Evolutionary conservation across 1,284 basidiomycete species (phyloP), one percentile per base, ranked within the genome.

Genomic region (Ustilago crameri): DNA sequence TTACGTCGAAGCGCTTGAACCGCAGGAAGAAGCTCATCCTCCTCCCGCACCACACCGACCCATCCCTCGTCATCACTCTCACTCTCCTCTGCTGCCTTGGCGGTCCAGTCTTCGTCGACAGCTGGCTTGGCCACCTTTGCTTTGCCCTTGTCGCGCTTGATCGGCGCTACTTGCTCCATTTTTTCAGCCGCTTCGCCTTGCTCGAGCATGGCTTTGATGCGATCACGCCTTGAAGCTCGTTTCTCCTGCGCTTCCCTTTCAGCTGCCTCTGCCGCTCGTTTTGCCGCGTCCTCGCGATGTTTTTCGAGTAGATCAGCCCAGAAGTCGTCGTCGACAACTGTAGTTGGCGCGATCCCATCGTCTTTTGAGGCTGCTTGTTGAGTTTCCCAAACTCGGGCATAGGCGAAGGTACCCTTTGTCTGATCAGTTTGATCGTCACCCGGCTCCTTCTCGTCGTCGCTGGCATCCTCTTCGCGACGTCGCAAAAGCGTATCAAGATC

Each of bases 341-440:
- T 61, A 9, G 75, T 61, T 23, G 60, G 71, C 68, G 79, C 80
- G 35, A 71, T 50, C 12, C 50, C 65, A 1, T 45, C 24, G 2
- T 60, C 55, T 8, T 42, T 50, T 8, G 40, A 47, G 9, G 65
- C 51, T 41, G 50, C 20, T 26, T 73, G 58, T 17, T 74, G 68
- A 23, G 72, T 59, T 34, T 79, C 76, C 83, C 83, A 84, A 8
- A 84, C 75, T 48, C 79, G 69, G 2, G 84, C 83, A 20, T 78
- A 82, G 2, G 82, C 74, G 52, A 84, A 84, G 0, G 42, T 60
- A 26, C 61, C 55, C 14, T 66, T 55, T 17, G 37, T 42, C 3
- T 72, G 61, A 8, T 70, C 74, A 3, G 63, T 71, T 5, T 15
- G 17, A 23, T 60, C 35, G 9, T 32, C 26, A 27, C 49, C 48